These are phyloP conservation scores for Collybia sp. DNA, from an alignment of 768 basidiomycete genomes.

Conservation along the genomic window DNA sequence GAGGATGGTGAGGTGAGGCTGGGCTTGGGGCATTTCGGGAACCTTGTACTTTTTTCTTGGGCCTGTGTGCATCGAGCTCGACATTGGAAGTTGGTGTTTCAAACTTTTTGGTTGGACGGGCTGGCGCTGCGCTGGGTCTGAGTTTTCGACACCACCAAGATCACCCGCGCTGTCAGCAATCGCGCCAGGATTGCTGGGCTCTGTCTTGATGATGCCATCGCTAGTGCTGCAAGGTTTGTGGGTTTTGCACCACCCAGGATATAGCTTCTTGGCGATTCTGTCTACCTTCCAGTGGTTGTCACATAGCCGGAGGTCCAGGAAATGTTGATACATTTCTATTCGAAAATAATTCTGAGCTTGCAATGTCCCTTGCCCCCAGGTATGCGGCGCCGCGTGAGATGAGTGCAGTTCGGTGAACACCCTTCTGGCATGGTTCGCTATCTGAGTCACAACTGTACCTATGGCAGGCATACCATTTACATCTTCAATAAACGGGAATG, in stretches of 20 bases:
- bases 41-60: too few relatives aligned
- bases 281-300: slow-evolving; percentile 15
- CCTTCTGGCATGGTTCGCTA: slow-evolving; percentile 1
- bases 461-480: slow-evolving; percentile 4
- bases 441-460: slow-evolving; percentile 1
- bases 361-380: slow-evolving; percentile 5
- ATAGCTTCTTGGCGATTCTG: slow-evolving; percentile 9
- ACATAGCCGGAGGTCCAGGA: slow-evolving; percentile 13
- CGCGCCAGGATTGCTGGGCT: background rate
- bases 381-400: slow-evolving; percentile 1
- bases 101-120: too few relatives aligned
- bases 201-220: background rate
- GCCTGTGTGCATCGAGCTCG: too few relatives aligned
- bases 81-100: too few relatives aligned
- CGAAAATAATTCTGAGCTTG: slow-evolving; percentile 3
- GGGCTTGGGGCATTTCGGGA: too few relatives aligned
- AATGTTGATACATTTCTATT: slow-evolving; percentile 8
- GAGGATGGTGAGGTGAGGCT: too few relatives aligned
- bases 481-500: slow-evolving; percentile 7
- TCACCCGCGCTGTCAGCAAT: too few relatives aligned
- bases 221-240: background rate
- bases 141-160: too few relatives aligned
- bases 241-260: slow-evolving; percentile 10
- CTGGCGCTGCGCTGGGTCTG: too few relatives aligned
- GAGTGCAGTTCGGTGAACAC: slow-evolving; percentile 1